Percentiles rank a stretch among this genome's conserved stretches.
These are phyloP conservation scores for Neonectria sp. DNA, from an alignment of 2,329 filamentous ascomycete species.

Conservation along the genomic window DNA sequence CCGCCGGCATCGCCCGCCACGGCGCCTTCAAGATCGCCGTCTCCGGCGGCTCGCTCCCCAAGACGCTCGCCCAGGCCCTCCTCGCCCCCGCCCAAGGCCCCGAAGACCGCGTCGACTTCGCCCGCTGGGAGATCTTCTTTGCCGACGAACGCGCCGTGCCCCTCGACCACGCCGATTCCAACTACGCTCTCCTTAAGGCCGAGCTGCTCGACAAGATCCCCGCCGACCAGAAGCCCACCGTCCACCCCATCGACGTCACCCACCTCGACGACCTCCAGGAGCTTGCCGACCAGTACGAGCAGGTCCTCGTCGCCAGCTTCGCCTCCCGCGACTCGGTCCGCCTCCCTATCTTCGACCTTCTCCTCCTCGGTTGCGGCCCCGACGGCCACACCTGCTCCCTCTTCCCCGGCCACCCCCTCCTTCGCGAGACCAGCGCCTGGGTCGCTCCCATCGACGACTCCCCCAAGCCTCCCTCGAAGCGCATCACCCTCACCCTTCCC, in stretches of 20 bases:
- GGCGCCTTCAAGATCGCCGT: conserved; percentile 91
- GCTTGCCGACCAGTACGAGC: conserved; percentile 93
- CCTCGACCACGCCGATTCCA: conserved; percentile 92
- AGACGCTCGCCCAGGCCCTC: conserved; percentile 88
- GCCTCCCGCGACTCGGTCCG: conserved; percentile 94
- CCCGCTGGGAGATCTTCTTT: conserved; percentile 98
- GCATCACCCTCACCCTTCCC: conserved; percentile 93
- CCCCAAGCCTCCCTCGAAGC: conserved; percentile 91
- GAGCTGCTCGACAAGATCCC: conserved; percentile 94
- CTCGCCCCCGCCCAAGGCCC: conserved; percentile 68
- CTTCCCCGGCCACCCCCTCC: conserved; percentile 90
- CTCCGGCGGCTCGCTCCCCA: conserved; percentile 93
- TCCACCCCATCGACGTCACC: conserved; percentile 81
- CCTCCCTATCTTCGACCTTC: conserved; percentile 93
- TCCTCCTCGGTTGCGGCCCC: conserved; percentile 93
- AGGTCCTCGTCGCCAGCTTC: conserved; percentile 87
- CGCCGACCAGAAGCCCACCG: conserved; percentile 73
- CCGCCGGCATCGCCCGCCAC: conserved; percentile 84
- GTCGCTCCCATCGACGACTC: conserved; percentile 93
- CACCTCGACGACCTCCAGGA: conserved; percentile 86
- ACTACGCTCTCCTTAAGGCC: conserved; percentile 89
- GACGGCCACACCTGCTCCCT: conserved; percentile 98
- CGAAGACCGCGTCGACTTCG: conserved; percentile 80
- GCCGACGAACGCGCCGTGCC: conserved; percentile 97
- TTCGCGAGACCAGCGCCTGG: conserved; percentile 92